phyloP scores from a whole-genome alignment of 176 grass and related monocot species.

The Oryza meridionalis region DNA sequence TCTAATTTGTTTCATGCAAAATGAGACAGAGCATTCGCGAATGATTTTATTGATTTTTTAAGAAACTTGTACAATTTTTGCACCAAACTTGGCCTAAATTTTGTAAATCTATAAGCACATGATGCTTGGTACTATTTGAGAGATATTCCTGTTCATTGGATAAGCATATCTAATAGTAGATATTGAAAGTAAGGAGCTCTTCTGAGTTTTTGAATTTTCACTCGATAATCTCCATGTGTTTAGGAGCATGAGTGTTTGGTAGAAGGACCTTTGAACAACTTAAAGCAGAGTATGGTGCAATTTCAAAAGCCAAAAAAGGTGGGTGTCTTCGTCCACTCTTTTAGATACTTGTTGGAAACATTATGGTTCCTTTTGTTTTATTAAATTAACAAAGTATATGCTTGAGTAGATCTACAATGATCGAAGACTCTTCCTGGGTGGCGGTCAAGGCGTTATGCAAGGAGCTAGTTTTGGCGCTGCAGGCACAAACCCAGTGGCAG shows the following conservation, averaged over 20 bases:
- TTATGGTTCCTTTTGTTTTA: conserved; percentile 10
- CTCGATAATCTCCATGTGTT: conserved; percentile 8
- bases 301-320: conserved; percentile 99
- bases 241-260: conserved; percentile 99
- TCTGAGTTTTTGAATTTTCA: conserved; percentile 13
- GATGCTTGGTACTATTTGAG: neutral
- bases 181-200: neutral
- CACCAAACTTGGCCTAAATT: neutral
- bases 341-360: conserved; percentile 11
- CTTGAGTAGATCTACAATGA: conserved; percentile 85
- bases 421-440: conserved; percentile 80
- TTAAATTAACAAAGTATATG: neutral
- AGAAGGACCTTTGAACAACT: conserved; percentile 95
- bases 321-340: neutral
- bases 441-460: conserved; percentile 75
- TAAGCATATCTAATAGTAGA: neutral
- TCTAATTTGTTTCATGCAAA: no score
- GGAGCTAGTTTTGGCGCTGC: conserved; percentile 60
- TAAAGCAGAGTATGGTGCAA: conserved; percentile 99
- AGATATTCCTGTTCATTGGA: neutral
- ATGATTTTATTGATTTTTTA: no score
- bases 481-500: conserved; percentile 50
- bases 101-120: neutral
- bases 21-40: no score
- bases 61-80: no score